Percentiles rank a stretch among this genome's conserved stretches.
Evolutionary conservation across 805 yeast genomes (phyloP).

Genomic region (Metschnikowia drakensbergensis): DNA sequence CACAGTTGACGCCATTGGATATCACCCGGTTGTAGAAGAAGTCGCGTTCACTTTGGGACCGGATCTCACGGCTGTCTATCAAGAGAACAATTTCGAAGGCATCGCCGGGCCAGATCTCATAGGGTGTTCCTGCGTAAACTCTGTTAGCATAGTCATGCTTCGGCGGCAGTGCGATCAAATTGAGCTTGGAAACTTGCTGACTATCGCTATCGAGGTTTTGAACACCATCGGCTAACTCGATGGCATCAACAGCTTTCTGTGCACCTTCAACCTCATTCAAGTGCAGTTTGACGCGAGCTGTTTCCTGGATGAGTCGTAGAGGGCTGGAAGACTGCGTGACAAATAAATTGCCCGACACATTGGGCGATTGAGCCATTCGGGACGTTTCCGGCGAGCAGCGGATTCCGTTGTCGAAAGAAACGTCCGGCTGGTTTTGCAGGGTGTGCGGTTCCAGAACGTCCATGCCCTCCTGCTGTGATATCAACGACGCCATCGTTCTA

Average conservation of each 20-base stretch:
- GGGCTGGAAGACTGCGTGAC: conserved; percentile 4
- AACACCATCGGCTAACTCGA: too few species aligned
- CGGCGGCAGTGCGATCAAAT: not conserved
- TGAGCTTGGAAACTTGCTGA: too few species aligned
- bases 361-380: not conserved
- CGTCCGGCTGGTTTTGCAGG: conserved; percentile 22
- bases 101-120: conserved; percentile 59
- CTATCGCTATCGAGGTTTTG: too few species aligned
- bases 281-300: not conserved
- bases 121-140: conserved; percentile 24
- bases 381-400: conserved; percentile 14
- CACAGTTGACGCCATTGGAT: conserved; percentile 46
- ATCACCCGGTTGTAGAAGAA: conserved; percentile 59
- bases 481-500: conserved; percentile 50
- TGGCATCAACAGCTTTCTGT: too few species aligned
- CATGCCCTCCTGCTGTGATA: conserved; percentile 46
- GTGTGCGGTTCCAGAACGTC: conserved; percentile 7
- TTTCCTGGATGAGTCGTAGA: not conserved
- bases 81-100: conserved; percentile 58
- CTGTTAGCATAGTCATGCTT: conserved; percentile 25
- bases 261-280: not conserved
- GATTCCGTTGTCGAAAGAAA: conserved; percentile 35
- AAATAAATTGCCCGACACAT: not conserved
- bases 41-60: conserved; percentile 63
- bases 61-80: conserved; percentile 79